Evolutionary conservation across 176 grass and related monocot genomes (phyloP), one percentile per base, ranked within the genome.

Genomic region (Hyparrhenia diplandra): DNA sequence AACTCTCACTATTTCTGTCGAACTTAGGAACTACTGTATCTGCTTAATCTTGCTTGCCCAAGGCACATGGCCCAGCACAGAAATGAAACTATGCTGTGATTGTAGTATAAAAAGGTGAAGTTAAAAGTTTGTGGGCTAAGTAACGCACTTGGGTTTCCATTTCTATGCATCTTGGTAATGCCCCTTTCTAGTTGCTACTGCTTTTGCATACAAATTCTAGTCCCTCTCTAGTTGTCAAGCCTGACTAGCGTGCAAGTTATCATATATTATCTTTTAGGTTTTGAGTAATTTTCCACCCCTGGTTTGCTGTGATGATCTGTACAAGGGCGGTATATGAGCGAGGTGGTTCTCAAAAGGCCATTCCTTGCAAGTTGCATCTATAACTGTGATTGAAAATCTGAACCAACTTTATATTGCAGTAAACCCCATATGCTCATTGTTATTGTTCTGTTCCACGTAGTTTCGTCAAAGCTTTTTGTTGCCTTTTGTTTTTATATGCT

Each of bases 321-420:
- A 70, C 39, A 78, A 77, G 64, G 66, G 40, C 14, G 32, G 58
- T 74, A 80, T 85, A 32, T 85, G 54, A 85, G 65, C 0, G 7
- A 32, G 71, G 23, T 73, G 39, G 52, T 16, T 78, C 74, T 58
- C 20, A 0, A 43, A 74, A 24, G 13, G 13, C 10, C 59, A 42
- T 66, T 80, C n/a, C 27, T 74, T 57, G 35, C 23, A 10, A 75
- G 70, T 86, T 81, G 61, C 51, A 81, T 60, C 60, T 61, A 58
- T 3, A 80, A 69, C 47, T 40, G 13, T 40, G 14, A 80, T 34
- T 52, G 45, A n/a, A 37, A 32, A 52, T 35, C 45, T 80, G 77
- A 68, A 14, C 64, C 55, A 39, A 69, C 46, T 69, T 66, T 66
- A 32, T 79, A 66, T 49, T 28, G 6, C 16, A 79, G 24, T 30